Base-by-base conservation (phyloP, 140 eudicot genomes). In the Eryngium alpinum region DNA sequence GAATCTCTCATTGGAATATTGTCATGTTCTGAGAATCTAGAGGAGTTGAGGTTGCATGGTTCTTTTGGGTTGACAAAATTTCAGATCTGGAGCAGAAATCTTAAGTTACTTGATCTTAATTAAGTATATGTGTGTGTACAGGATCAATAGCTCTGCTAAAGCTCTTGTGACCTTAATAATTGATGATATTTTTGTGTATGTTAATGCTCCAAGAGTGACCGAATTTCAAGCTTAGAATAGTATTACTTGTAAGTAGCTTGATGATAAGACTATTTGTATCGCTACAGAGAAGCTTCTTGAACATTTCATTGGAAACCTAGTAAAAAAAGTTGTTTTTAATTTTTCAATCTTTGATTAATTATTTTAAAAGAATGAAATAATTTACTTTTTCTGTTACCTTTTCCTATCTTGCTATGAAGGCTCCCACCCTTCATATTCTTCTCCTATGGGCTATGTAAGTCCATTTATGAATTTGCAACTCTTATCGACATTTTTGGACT, bases 81-180 rank as follows among this genome's bases (percentile, higher is more conserved):
- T 3, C 27, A 43, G 19, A 80, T 80, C 15, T 21, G 46, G 49
- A 49, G 63, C 43, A 70, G 21, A 49, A 80, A 65, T 28, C 77
- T 80, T 27, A 69, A 46, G 77, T 6, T 49, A 11, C 57, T 80
- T 17, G 65, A 46, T 66, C 76, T 79, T 67, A 5, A 28, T 79
- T 63, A n/a, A n/a, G n/a, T n/a, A n/a, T n/a, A n/a, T n/a, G 28
- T 4, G 6, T 67, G 1, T 66, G 10, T 11, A 25, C 1, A 79
- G n/a, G 43, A 43, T 79, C 82, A 53, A 78, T 50, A 18, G 65
- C 70, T 67, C 19, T 79, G 46, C 77, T n/a, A 65, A 79, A 71
- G 59, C 76, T 46, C 82, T 79, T 9, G 31, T 44, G 13, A 71
- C 72, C 46, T 19, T 79, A 19, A 50, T 65, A 38, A 10, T 79